Evolutionary conservation across 768 basidiomycete species (phyloP).

Genomic region (Tricholomella constricta): DNA sequence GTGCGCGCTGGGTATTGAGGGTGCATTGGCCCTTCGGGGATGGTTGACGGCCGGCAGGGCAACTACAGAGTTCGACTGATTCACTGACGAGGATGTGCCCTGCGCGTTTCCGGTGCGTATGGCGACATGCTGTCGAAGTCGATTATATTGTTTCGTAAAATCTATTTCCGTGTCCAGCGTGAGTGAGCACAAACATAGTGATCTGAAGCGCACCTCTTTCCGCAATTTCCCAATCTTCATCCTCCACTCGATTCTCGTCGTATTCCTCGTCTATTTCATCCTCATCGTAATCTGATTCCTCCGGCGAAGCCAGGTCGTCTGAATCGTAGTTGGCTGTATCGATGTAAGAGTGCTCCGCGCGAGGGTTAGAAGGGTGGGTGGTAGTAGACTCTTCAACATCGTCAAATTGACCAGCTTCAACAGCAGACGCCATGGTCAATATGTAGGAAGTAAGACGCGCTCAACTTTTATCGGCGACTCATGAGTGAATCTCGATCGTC

Average conservation of each 20-base stretch:
- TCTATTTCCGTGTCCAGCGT: slow-evolving; percentile 51
- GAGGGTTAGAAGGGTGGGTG: slow-evolving; percentile 12
- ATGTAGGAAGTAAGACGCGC: background rate
- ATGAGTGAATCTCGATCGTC: background rate
- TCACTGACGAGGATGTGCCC: slow-evolving; percentile 54
- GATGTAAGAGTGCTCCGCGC: slow-evolving; percentile 42
- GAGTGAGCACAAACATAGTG: background rate
- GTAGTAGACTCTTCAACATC: slow-evolving; percentile 46
- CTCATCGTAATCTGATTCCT: slow-evolving; percentile 40
- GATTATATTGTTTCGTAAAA: slow-evolving; percentile 98
- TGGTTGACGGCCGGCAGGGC: slow-evolving; percentile 74
- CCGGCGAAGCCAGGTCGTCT: slow-evolving; percentile 31
- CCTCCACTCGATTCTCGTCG: slow-evolving; percentile 67
- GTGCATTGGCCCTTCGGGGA: slow-evolving; percentile 40
- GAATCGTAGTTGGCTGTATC: slow-evolving; percentile 42
- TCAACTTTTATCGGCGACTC: background rate
- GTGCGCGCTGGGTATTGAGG: slow-evolving; percentile 25
- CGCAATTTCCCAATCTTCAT: slow-evolving; percentile 88
- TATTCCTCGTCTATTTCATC: slow-evolving; percentile 50
- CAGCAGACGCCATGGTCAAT: slow-evolving; percentile 29
- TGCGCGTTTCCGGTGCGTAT: slow-evolving; percentile 74
- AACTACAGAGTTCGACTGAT: slow-evolving; percentile 52
- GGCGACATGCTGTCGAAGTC: slow-evolving; percentile 87
- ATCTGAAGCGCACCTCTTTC: slow-evolving; percentile 62
- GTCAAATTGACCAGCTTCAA: slow-evolving; percentile 62